phyloP scores from a whole-genome alignment of 495 filamentous ascomycete genomes.

The Penicillium roqueforti region DNA sequence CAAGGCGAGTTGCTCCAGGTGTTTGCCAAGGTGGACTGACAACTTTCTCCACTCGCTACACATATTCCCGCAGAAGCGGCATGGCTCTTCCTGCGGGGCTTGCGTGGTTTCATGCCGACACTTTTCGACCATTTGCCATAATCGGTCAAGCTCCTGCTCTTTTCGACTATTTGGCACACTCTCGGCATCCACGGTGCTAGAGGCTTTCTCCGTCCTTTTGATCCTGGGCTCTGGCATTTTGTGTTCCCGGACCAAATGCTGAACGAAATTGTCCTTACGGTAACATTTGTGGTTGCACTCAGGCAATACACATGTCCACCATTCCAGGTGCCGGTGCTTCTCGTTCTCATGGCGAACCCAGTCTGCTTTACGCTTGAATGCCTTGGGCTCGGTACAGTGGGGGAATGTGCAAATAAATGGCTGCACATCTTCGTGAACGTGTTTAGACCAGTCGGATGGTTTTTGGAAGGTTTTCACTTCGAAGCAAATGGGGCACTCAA shows the following conservation, averaged over 20 bases:
- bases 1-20: constrained; percentile 92
- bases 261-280: constrained; percentile 92
- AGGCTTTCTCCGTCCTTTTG: constrained; percentile 37
- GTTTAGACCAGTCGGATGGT: constrained; percentile 97
- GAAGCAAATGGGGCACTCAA: constrained; percentile 92
- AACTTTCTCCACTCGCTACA: constrained; percentile 91
- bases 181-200: constrained; percentile 6
- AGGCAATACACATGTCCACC: constrained; percentile 79
- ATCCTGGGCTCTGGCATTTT: constrained; percentile 75
- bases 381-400: constrained; percentile 80
- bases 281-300: constrained; percentile 85
- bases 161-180: constrained; percentile 45
- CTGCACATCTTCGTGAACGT: constrained; percentile 92
- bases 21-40: constrained; percentile 89
- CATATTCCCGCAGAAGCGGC: constrained; percentile 82
- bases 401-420: constrained; percentile 94
- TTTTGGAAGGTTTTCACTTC: constrained; percentile 86
- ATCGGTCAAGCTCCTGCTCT: constrained; percentile 51
- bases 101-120: constrained; percentile 69
- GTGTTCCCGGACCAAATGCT: constrained; percentile 92
- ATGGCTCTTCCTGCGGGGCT: constrained; percentile 72
- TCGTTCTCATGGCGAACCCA: constrained; percentile 98
- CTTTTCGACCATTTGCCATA: constrained; percentile 73
- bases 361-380: constrained; percentile 95
- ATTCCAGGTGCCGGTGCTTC: constrained; percentile 84